Base-by-base conservation (phyloP, 2,329 filamentous ascomycete species). In the Pleoardoris graminearum region DNA sequence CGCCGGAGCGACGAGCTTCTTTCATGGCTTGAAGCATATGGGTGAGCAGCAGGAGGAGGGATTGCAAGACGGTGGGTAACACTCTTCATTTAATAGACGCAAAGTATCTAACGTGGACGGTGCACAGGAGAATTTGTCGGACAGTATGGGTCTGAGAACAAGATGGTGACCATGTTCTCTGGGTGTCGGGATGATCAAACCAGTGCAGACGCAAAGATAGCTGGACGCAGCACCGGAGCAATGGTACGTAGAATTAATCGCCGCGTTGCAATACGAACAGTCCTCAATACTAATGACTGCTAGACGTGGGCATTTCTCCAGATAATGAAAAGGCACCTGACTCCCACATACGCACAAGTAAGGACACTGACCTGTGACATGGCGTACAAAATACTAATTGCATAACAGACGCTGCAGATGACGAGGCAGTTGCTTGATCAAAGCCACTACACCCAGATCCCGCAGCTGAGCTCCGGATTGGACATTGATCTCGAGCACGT, bases 1-100 rank as follows among this genome's bases (percentile, higher is more conserved):
- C 25, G 80, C 77, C 0, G 81, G 80, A 33, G 81, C 82, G 2
- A 80, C 76, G 0, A 73, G 71, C 42, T 84, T 85, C 65, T 84
- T 83, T 69, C 75, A 78, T 51, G 75, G 79, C 2, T 63, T 84
- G 36, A 75, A 75, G 41, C 79, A 82, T 60, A 72, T 75, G 57
- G 69, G 71, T 3, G 67, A 75, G 29, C 70, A 79, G 47, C 71
- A 80, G 41, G 75, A 72, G 47, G 76, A 82, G 42, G 71, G 72
- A 0, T 57, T 75, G 33, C 49, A 58, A 4, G 64, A 59, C 1
- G 69, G 73, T 14, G 61, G 68, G 44, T 47, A 7, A 3, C 8
- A 21, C 7, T n/a, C 22, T 10, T 14, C 11, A 6, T 14, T 27
- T 27, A 11, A 11, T 27, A 4, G 16, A n/a, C 3, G 5, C 11